Evolutionary conservation across 352 stramenopile genomes (phyloP), one percentile per base, ranked within the genome.

Genomic region (Pythium vanterpoolii): DNA sequence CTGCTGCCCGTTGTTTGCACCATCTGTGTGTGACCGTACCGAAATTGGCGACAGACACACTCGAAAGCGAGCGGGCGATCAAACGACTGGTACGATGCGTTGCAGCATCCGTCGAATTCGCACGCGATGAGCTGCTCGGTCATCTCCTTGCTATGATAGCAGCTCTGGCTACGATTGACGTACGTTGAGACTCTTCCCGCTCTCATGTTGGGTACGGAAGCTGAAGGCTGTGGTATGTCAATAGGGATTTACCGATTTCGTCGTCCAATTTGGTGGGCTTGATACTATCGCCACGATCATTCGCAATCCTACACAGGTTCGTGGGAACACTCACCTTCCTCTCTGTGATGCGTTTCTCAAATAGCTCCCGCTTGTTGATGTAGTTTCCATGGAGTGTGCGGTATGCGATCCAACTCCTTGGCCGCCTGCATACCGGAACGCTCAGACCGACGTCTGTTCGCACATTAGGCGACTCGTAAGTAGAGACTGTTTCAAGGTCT

Each of bases 141-240:
- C 57, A 58, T n/a, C 38, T 64, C 11, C 16, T 64, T 13, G 46
- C 47, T 9, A n/a, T 39, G 10, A 38, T 58, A 23, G 38, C 23
- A 5, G 9, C 2, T 26, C 38, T 64, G 19, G 10, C 47, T 13
- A 16, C 45, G 5, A 33, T 53, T 5, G 38, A 64, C 40, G 57
- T 64, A 40, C 18, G 57, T 51, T 0, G 36, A 42, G n/a, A 26
- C 39, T 13, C n/a, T n/a, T n/a, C n/a, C n/a, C n/a, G n/a, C n/a
- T n/a, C n/a, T n/a, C n/a, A n/a, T n/a, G n/a, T n/a, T n/a, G n/a
- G n/a, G n/a, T n/a, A n/a, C n/a, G n/a, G 10, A 28, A 30, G 6
- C n/a, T 49, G 4, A 59, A 11, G 16, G 0, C 2, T 31, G 3
- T 16, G 23, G n/a, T 49, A 19, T 21, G 23, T 30, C 21, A 16